phyloP scores from a whole-genome alignment of 148 eudicot species.

The Linanthus parryae region DNA sequence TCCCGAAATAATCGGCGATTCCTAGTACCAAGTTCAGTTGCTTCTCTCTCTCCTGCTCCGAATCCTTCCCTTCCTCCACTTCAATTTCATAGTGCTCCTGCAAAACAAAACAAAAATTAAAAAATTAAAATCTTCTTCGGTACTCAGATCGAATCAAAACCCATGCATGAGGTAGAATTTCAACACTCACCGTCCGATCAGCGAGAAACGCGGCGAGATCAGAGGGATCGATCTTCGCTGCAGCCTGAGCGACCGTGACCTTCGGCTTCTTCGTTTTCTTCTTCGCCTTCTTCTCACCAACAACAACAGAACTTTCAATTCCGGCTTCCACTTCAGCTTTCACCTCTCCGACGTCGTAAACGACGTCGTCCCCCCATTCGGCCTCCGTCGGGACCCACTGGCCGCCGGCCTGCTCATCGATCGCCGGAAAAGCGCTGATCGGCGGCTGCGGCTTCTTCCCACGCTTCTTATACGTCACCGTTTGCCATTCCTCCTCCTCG shows the following conservation, averaged over 20 bases:
- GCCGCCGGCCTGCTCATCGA: too few species aligned
- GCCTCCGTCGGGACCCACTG: too few species aligned
- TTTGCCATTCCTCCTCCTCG: neutral
- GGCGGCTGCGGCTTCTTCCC: neutral
- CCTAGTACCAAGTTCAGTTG: neutral
- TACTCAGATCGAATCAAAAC: neutral
- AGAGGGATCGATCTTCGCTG: constrained; percentile 43
- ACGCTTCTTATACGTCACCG: neutral
- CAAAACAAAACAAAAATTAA: neutral
- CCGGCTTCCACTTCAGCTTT: neutral
- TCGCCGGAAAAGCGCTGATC: too few species aligned
- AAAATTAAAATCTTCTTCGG: neutral
- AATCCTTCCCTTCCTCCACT: neutral
- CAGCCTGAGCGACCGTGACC: constrained; percentile 46
- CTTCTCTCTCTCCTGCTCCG: too few species aligned
- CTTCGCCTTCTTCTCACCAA: constrained; percentile 1
- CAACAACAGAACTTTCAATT: neutral
- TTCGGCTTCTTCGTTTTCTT: constrained; percentile 43
- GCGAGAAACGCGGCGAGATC: constrained; percentile 43
- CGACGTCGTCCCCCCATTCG: too few species aligned
- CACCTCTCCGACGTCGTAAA: too few species aligned
- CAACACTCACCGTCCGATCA: constrained; percentile 32
- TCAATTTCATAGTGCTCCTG: neutral
- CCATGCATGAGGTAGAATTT: too few species aligned
- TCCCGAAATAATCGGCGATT: neutral